Percentiles rank a stretch among this genome's conserved stretches.
Conservation (phyloP, 2,329 filamentous ascomycete genomes). For the Metarhizium brunneum region DNA sequence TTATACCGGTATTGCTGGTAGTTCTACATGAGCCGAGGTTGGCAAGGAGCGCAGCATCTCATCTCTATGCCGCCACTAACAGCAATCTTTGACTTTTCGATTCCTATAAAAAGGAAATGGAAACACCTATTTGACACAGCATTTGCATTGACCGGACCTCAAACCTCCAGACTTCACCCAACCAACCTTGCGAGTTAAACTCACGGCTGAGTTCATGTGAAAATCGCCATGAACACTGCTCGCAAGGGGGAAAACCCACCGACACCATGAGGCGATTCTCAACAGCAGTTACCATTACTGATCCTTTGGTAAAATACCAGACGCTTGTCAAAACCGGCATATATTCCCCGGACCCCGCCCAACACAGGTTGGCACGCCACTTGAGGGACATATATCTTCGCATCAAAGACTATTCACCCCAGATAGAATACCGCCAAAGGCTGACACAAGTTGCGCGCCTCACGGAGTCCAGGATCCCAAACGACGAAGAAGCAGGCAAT, state of each 20-base stretch:
- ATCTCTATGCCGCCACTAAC: too few relatives aligned
- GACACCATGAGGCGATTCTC: conserved; percentile 25
- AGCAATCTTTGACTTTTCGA: too few relatives aligned
- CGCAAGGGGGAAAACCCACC: neutral
- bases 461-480: conserved; percentile 21
- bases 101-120: too few relatives aligned
- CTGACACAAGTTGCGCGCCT: conserved; percentile 50
- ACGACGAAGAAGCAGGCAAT: conserved; percentile 20
- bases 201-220: neutral
- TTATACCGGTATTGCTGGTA: too few relatives aligned
- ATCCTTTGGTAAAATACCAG: conserved; percentile 69
- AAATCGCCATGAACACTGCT: conserved; percentile 2
- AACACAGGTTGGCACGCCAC: conserved; percentile 66
- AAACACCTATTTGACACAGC: too few relatives aligned
- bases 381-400: conserved; percentile 67
- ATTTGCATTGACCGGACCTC: neutral
- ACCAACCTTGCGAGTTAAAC: neutral
- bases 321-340: conserved; percentile 57
- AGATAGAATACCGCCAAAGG: conserved; percentile 56
- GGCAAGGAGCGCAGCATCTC: too few relatives aligned
- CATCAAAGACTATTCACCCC: conserved; percentile 70
- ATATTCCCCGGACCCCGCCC: conserved; percentile 60
- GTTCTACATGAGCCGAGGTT: too few relatives aligned
- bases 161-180: neutral
- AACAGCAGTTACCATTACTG: conserved; percentile 52